Conservation (phyloP, 768 basidiomycete species). For the Coprinellus aureogranulatus region DNA sequence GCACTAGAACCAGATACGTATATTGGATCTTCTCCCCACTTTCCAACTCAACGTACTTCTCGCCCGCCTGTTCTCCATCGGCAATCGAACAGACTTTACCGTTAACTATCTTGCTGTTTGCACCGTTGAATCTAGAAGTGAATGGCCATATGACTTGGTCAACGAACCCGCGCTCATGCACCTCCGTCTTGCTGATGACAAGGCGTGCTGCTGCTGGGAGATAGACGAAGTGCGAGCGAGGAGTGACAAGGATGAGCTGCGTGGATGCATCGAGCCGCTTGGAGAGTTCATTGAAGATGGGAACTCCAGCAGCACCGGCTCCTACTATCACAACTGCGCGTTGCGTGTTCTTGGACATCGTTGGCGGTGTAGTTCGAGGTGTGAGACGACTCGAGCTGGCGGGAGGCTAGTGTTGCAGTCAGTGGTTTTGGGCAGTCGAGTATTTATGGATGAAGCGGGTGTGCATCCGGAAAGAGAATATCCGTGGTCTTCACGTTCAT, state of each 20-base stretch:
- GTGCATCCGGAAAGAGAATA: too few species aligned
- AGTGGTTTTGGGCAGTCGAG: too few species aligned
- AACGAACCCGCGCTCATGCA: slow-evolving; percentile 18
- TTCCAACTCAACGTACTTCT: slow-evolving; percentile 43
- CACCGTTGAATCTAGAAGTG: slow-evolving; percentile 45
- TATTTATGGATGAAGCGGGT: too few species aligned
- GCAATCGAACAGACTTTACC: slow-evolving; percentile 24
- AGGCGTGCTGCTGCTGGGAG: slow-evolving; percentile 48
- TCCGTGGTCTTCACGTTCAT: too few species aligned
- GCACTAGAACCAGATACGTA: slow-evolving; percentile 48
- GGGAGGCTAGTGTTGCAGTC: too few species aligned
- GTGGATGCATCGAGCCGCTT: slow-evolving; percentile 39
- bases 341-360: too few species aligned
- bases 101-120: slow-evolving; percentile 41
- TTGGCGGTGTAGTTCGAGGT: too few species aligned
- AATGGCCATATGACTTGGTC: slow-evolving; percentile 36
- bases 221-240: slow-evolving; percentile 42
- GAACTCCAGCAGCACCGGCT: too few species aligned
- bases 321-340: too few species aligned
- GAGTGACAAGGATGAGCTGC: slow-evolving; percentile 47
- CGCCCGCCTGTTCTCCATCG: slow-evolving; percentile 3
- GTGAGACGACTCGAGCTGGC: too few species aligned
- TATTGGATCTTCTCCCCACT: slow-evolving; percentile 44
- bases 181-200: slow-evolving; percentile 36
- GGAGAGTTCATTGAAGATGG: slow-evolving; percentile 46